Conservation (phyloP, 305 asterid species). For the Fraxinus velutina region DNA sequence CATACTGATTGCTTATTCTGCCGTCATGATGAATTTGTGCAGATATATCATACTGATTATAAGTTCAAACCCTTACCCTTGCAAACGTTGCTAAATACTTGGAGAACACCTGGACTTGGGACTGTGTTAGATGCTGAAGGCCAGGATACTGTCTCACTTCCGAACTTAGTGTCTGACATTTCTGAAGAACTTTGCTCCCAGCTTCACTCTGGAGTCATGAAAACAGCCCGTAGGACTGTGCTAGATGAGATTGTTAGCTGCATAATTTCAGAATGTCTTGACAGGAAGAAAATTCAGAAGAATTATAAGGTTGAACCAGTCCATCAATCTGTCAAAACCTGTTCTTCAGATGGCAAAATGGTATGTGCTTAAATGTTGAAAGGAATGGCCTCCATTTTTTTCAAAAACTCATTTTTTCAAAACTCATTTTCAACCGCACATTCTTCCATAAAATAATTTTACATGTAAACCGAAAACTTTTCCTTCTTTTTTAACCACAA, state of each 20-base stretch:
- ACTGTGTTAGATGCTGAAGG: constrained; percentile 33
- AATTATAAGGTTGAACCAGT: constrained; percentile 37
- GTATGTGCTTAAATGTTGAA: constrained; percentile 30
- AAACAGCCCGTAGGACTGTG: constrained; percentile 73
- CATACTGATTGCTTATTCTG: constrained; percentile 16
- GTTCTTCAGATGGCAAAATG: constrained; percentile 33
- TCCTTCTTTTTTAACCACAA: not conserved
- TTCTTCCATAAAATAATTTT: not conserved
- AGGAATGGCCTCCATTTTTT: not conserved
- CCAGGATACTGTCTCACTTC: constrained; percentile 34
- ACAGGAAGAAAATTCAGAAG: constrained; percentile 51
- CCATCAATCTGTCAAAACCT: constrained; percentile 32
- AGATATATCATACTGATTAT: constrained; percentile 65
- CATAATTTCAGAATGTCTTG: constrained; percentile 59
- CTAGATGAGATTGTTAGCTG: constrained; percentile 81
- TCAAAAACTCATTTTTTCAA: not conserved
- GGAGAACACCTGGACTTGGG: constrained; percentile 49
- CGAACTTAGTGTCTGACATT: constrained; percentile 38
- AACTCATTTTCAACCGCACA: not conserved
- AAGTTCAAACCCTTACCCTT: constrained; percentile 53
- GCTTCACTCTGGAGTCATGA: constrained; percentile 77
- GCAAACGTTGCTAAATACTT: constrained; percentile 51
- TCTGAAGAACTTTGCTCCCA: constrained; percentile 74
- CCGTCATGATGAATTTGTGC: constrained; percentile 32
- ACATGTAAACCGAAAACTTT: not conserved